Base-by-base conservation (phyloP, 768 basidiomycete species). In the Russula dissimulans region DNA sequence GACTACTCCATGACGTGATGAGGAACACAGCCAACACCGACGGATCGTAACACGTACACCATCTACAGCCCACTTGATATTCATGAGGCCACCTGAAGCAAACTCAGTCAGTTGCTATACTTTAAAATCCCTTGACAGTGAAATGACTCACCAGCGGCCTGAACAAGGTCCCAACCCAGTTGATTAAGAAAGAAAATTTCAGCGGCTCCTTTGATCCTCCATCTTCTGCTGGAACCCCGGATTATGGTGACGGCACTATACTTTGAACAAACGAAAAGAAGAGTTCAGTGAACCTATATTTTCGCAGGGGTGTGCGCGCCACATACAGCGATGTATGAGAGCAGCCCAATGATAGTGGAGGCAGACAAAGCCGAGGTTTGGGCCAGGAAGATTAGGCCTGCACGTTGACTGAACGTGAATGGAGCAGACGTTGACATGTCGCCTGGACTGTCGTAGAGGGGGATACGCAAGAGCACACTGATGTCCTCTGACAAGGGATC, bases 11-110 rank as follows among this genome's bases (percentile, higher is more conserved):
- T 17, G 7, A 17, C 14, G 3, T 17, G 39, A 41, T 41, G 51
- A 52, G 51, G 22, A 22, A 14, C 8, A 29, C 5, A 15, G 7
- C 41, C 38, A 3, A 52, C 5, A 12, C 2, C 4, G 22, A 41
- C 7, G 4, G 12, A 29, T 12, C 26, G 3, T 9, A 41, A 22
- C 17, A 68, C 72, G 45, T 52, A 74, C 74, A 29, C 66, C 69
- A 32, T 69, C 63, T 43, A 57, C 55, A 22, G 72, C 65, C 75
- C 75, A 76, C 57, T 62, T 68, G 14, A 73, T 69, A 57, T 73
- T 65, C 60, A 77, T 68, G 18, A 76, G 65, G 3, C 73, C 73
- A 5, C 76, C 75, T 75, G 18, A 22, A 42, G 6, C 1, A 41
- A 41, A 14, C 22, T 9, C 38, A 6, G 14, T 52, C 26, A 52